Evolutionary conservation across 306 rosid genomes (phyloP), one percentile per base, ranked within the genome.

Genomic region (Macrotyloma uniflorum): DNA sequence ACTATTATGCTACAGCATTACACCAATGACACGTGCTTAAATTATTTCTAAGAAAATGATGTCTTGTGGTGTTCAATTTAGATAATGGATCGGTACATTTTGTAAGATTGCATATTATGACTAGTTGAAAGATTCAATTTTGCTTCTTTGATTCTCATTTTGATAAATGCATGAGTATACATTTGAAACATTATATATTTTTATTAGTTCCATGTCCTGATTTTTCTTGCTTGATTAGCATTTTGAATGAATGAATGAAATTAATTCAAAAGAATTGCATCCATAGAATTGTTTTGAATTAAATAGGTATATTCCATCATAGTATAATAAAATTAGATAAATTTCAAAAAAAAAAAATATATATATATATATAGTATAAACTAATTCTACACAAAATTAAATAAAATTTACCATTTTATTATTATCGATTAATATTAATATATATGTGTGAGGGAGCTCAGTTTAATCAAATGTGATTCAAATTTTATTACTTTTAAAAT

Each of bases 1-100:
- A 16, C 62, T 47, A 3, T 50, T 7, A 11, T 2, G 23, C 38
- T 20, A 76, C 23, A 47, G 51, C 11, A 1, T 64, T 8, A 13
- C 80, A 32, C 24, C 20, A 45, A 30, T 10, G 46, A 14, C 79
- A 62, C 72, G n/a, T 64, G 80, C 51, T 63, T 45, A 46, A 30
- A 62, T 30, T 14, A 2, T 15, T 46, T 13, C 5, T n/a, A 19
- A 1, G 79, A 75, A 59, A 18, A 75, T 32, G 80, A 75, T 47
- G 51, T 63, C 5, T 74, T 18, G 22, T 22, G 36, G 15, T 19
- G 1, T 62, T 28, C 58, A 43, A 61, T 26, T 43, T 40, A 43
- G 69, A 43, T 20, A 35, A 40, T 35, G 67, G 19, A 5, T 50
- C n/a, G 4, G 11, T 11, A 19, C 18, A 22, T 6, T 67, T 42